These are phyloP conservation scores for Basidiobolus meristosporus DNA, from an alignment of 371 early-diverging fungal genomes.

Conservation along the genomic window DNA sequence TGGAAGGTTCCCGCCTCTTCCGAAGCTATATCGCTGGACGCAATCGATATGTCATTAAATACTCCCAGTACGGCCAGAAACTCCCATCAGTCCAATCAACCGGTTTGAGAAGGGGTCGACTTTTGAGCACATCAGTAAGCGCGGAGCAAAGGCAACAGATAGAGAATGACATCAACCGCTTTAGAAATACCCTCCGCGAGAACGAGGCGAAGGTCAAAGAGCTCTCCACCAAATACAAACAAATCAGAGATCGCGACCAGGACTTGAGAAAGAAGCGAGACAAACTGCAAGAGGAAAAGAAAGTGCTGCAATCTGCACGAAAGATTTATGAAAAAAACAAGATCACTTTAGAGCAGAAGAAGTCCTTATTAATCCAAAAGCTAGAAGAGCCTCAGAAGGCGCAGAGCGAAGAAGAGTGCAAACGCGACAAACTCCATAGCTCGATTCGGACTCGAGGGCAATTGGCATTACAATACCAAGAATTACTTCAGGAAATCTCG, in stretches of 20 bases:
- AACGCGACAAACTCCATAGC: no score
- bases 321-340: conserved; percentile 4
- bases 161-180: neutral
- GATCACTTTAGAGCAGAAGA: neutral
- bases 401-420: conserved; percentile 4
- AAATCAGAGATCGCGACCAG: conserved; percentile 1
- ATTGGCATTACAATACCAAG: no score
- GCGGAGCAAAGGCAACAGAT: neutral
- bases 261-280: neutral
- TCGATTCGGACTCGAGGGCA: no score
- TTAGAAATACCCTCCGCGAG: neutral
- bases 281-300: conserved; percentile 3
- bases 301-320: conserved; percentile 3
- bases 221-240: conserved; percentile 2
- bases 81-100: conserved; percentile 2
- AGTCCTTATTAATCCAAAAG: conserved; percentile 3
- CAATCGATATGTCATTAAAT: conserved; percentile 20
- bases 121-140: no score
- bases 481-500: no score
- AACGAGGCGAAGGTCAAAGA: conserved; percentile 1
- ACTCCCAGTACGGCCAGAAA: conserved; percentile 21
- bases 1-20: no score
- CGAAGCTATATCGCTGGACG: conserved; percentile 23
- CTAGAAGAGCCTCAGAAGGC: conserved; percentile 10
- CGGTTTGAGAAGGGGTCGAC: no score